Conservation (phyloP, 2,329 filamentous ascomycete species). For the Venturia asperata region DNA sequence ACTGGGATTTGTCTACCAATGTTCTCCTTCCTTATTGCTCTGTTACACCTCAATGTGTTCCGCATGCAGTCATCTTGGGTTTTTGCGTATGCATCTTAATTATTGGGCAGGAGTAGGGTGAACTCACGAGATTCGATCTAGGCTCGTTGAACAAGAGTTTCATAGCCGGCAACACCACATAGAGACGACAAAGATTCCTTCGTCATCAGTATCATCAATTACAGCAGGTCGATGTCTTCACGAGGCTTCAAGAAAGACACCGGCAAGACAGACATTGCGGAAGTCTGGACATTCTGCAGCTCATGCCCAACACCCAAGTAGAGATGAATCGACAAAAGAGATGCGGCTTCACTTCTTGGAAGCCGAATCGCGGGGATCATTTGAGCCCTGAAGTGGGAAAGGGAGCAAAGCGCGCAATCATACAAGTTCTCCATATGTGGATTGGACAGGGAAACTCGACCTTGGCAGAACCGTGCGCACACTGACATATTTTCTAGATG, state of each 20-base stretch:
- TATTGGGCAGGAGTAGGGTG: background rate
- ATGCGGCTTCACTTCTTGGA: constrained; percentile 3
- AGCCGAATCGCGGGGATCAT: background rate
- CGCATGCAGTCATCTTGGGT: background rate
- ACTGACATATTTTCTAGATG: background rate
- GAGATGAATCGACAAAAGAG: background rate
- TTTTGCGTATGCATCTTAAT: background rate
- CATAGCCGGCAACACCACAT: background rate
- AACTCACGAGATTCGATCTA: constrained; percentile 5
- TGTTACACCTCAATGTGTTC: background rate
- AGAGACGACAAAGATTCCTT: background rate
- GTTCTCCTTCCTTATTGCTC: background rate
- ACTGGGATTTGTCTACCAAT: background rate
- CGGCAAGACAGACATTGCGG: background rate
- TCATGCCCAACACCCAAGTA: background rate
- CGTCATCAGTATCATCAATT: background rate
- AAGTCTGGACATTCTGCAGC: background rate
- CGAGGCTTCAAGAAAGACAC: background rate
- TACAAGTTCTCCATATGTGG: background rate
- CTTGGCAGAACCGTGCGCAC: background rate
- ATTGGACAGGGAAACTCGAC: background rate
- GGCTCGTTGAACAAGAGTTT: background rate
- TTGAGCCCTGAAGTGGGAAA: background rate
- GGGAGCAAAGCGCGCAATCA: background rate
- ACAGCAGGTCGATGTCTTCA: background rate